Percentiles rank a stretch among this genome's conserved stretches.
Conservation (phyloP, 2,329 filamentous ascomycete species). For the Pseudopithomyces maydicus region DNA sequence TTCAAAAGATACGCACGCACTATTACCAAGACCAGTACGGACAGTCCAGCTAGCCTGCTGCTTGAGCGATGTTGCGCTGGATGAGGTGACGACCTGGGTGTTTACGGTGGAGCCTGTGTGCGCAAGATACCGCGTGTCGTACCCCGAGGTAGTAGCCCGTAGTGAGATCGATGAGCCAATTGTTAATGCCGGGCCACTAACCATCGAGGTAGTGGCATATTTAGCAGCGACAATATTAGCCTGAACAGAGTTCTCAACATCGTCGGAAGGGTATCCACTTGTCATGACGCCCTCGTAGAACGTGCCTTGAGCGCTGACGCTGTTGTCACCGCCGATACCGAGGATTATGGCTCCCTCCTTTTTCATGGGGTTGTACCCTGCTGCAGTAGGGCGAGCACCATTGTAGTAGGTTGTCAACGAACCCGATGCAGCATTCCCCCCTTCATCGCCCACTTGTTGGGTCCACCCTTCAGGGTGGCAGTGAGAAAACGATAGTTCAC, state of each 20-base stretch:
- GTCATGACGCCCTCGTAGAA: constrained; percentile 72
- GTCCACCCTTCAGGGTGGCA: constrained; percentile 60
- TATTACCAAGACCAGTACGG: constrained; percentile 60
- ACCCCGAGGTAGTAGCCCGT: constrained; percentile 61
- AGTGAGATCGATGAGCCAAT: constrained; percentile 60
- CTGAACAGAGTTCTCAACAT: constrained; percentile 63
- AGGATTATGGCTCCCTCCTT: constrained; percentile 70
- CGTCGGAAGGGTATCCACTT: constrained; percentile 64
- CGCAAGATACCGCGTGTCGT: constrained; percentile 59
- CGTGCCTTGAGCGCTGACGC: constrained; percentile 63
- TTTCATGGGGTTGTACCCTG: constrained; percentile 65
- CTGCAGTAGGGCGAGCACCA: constrained; percentile 57
- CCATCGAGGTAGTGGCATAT: constrained; percentile 57
- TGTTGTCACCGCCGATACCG: constrained; percentile 74
- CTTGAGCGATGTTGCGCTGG: constrained; percentile 56
- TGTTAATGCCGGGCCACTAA: constrained; percentile 54
- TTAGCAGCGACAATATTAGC: constrained; percentile 64
- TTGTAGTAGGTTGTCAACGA: constrained; percentile 63
- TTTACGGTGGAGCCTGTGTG: constrained; percentile 58
- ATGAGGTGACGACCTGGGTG: constrained; percentile 61
- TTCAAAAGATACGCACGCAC: constrained; percentile 66
- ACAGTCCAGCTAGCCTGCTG: constrained; percentile 64
- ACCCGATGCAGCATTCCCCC: constrained; percentile 61
- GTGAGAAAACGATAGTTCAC: constrained; percentile 63
- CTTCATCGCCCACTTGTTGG: constrained; percentile 64